Conservation (phyloP, 2,329 filamentous ascomycete genomes). For the Fusarium brevicatenulatum region DNA sequence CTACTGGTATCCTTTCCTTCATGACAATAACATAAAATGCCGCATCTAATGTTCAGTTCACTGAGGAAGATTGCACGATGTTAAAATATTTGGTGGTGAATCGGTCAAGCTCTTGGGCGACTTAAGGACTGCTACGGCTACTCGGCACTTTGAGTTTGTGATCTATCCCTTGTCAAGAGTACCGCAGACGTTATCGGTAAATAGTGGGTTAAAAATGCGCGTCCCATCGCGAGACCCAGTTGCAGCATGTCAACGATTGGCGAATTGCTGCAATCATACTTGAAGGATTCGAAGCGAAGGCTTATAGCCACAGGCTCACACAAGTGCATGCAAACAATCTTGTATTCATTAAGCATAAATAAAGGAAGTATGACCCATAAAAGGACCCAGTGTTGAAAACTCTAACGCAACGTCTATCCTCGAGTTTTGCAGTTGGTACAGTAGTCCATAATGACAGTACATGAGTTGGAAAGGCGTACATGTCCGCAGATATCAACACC, state of each 20-base stretch:
- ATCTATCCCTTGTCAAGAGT: too few relatives aligned
- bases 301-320: neutral
- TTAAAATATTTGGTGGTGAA: neutral
- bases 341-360: neutral
- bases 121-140: neutral
- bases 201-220: neutral
- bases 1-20: neutral
- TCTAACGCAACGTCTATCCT: neutral
- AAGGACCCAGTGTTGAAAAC: neutral
- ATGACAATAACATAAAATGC: too few relatives aligned
- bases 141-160: neutral
- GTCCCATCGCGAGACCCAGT: neutral
- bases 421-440: conserved; percentile 2
- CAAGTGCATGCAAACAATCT: too few relatives aligned
- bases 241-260: neutral
- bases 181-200: too few relatives aligned
- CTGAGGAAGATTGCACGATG: neutral
- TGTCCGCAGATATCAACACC: conserved; percentile 11
- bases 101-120: neutral
- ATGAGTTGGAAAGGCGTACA: conserved; percentile 11
- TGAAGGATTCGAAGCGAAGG: neutral
- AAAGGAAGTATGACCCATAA: fast-evolving
- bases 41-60: fast-evolving
- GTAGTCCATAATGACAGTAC: conserved; percentile 16
- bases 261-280: neutral